Base-by-base conservation (phyloP, 495 filamentous ascomycete species). In the Cercophora scortea region DNA sequence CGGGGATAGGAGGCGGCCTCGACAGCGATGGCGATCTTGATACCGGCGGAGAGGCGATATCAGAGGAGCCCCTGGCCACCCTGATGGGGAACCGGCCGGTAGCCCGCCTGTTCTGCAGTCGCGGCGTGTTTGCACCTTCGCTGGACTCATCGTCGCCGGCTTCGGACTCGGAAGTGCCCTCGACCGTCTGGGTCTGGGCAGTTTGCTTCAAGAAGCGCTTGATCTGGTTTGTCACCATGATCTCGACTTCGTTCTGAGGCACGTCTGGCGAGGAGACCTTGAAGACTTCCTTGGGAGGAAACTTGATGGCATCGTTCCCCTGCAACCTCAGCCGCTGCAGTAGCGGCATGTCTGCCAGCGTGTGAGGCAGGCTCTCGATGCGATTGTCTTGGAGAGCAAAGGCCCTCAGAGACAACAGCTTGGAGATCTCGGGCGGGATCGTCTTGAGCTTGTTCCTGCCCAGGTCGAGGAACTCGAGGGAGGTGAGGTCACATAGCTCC, bases 391-490 rank as follows among this genome's bases (percentile, higher is more conserved):
- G 84, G 53, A 95, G 69, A 10, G 85, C 85, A 11, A 92, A 68
- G 8, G 88, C 86, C 55, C 87, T 84, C 51, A 88, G 68, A 2
- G 80, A 83, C 45, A 76, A 84, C 51, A 96, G 66, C 54, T 79
- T 87, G 55, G 76, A 79, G 42, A 95, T 85, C 55, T 87, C 85
- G 39, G 83, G 80, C 0, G 90, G 89, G 6, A 96, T 75, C 12
- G 79, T 71, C 39, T 72, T 79, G 44, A 96, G 80, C 57, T 82
- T 85, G 62, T 96, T 96, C 50, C 81, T 74, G 59, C 90, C 88
- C 25, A 96, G 71, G 70, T 96, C 90, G 35, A 96, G 77, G 47
- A 95, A 92, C 66, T 96, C 89, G 19, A 95, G 81, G n/a, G 88
- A 81, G 6, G 82, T 80, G 46, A 96, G 72, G 57, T 88, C 81